Evolutionary conservation across 257 asterid genomes (phyloP), one percentile per base, ranked within the genome.

Genomic region (Solanum pennellii): DNA sequence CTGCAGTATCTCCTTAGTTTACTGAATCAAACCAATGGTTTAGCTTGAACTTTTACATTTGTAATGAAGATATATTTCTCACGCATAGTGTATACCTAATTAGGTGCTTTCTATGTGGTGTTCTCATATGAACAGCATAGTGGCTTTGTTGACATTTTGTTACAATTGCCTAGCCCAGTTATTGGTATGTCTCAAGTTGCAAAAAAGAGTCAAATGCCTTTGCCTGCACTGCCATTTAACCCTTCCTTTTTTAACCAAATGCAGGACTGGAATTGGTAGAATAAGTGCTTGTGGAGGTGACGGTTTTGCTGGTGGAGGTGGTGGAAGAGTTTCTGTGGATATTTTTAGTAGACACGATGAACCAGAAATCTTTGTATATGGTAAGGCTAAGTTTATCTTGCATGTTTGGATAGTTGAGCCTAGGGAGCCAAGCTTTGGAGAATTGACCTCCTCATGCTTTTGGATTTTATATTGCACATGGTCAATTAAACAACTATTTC

Each of bases 231-330:
- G 11, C 45, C 45, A 49, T 82, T 31, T 82, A 82, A 44, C 52
- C 60, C 71, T 49, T 82, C 66, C 37, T 82, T 91, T 91, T 90
- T 83, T 87, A 88, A 90, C 89, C 74, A 92, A 87, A 88, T 92
- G 94, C 98, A 97, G 99, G 99, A 92, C 86, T 90, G 99, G 99
- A 91, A 89, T 62, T 86, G 99, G 99, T 84, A 91, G 85, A 27
- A 91, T 97, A 83, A 95, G 98, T 90, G 99, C 99, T 42, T 94
- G 95, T 87, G 99, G 99, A 71, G 99, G 99, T 89, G 90, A 87
- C 88, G 99, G 99, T 88, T 96, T 92, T 89, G 98, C 95, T 87
- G 99, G 99, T 72, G 99, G 99, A 49, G 98, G 99, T 85, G 99
- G 96, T 85, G 99, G 99, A 87, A 95, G 99, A 91, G 90, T 97